Evolutionary conservation across 495 filamentous ascomycete species (phyloP).

Genomic region (Xylaria palmicola): DNA sequence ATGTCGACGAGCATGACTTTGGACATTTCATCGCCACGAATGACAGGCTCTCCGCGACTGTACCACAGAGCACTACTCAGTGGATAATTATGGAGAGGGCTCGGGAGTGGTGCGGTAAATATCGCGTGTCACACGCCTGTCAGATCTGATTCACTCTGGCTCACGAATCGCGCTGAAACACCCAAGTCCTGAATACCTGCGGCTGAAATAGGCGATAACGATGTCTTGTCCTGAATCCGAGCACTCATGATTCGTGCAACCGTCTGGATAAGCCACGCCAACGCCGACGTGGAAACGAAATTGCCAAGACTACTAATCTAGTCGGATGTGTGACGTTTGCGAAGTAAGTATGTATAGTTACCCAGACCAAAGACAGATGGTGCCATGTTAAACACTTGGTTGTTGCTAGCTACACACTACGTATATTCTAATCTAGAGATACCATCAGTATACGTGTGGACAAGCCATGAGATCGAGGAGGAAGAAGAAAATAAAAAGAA

Average conservation of each 20-base stretch:
- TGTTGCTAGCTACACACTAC: too few species aligned
- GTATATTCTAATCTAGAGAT: too few species aligned
- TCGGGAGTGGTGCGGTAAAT: slow-evolving; percentile 26
- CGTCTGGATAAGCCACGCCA: background rate
- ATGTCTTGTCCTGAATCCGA: background rate
- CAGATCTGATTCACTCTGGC: slow-evolving; percentile 2
- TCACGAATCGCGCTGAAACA: slow-evolving; percentile 3
- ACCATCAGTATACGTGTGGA: too few species aligned
- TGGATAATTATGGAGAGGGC: slow-evolving; percentile 25
- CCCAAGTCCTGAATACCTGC: background rate
- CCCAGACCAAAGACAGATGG: background rate
- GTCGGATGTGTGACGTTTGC: background rate
- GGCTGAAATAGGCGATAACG: background rate
- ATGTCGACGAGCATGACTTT: slow-evolving; percentile 29
- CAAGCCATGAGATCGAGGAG: too few species aligned
- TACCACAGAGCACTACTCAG: slow-evolving; percentile 15
- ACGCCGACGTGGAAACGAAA: background rate
- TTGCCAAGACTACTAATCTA: background rate
- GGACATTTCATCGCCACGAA: slow-evolving; percentile 28
- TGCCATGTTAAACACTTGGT: background rate
- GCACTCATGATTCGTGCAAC: background rate
- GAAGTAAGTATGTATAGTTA: background rate
- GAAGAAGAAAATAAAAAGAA: too few species aligned
- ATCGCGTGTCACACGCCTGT: slow-evolving; percentile 13
- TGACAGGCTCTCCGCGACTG: slow-evolving; percentile 20